phyloP scores from a whole-genome alignment of 495 filamentous ascomycete species.

The Penicillium soppii region DNA sequence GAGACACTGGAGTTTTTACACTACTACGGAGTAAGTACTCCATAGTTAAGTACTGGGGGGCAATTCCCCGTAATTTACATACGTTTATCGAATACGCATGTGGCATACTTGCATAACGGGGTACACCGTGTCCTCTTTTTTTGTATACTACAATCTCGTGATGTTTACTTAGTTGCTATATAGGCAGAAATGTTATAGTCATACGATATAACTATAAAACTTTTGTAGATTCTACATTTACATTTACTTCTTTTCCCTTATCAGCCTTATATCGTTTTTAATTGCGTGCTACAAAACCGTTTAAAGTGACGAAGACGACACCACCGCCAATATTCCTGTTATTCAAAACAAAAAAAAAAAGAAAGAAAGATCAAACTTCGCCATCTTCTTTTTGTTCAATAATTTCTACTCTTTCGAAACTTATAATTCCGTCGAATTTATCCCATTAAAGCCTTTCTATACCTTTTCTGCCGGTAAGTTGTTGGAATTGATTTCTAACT shows the following conservation, averaged over 20 bases:
- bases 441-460: conserved; percentile 12
- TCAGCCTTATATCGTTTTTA: background rate
- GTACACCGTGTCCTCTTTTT: conserved; percentile 50
- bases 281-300: conserved; percentile 4
- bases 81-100: too few species aligned
- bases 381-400: too few species aligned
- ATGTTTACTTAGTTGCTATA: background rate
- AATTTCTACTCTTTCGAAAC: conserved; percentile 8
- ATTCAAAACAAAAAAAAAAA: conserved; percentile 26
- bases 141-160: background rate
- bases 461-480: conserved; percentile 13
- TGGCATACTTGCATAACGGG: conserved; percentile 19
- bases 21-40: conserved; percentile 19
- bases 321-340: conserved; percentile 25
- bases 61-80: too few species aligned
- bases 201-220: background rate
- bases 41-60: too few species aligned
- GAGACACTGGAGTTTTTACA: conserved; percentile 7
- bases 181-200: conserved; percentile 9
- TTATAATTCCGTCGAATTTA: conserved; percentile 7
- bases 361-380: too few species aligned
- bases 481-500: background rate
- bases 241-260: background rate
- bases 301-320: conserved; percentile 18
- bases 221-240: background rate